These are phyloP conservation scores for Aspergillus wentii DNA, from an alignment of 495 filamentous ascomycete genomes.

Conservation along the genomic window DNA sequence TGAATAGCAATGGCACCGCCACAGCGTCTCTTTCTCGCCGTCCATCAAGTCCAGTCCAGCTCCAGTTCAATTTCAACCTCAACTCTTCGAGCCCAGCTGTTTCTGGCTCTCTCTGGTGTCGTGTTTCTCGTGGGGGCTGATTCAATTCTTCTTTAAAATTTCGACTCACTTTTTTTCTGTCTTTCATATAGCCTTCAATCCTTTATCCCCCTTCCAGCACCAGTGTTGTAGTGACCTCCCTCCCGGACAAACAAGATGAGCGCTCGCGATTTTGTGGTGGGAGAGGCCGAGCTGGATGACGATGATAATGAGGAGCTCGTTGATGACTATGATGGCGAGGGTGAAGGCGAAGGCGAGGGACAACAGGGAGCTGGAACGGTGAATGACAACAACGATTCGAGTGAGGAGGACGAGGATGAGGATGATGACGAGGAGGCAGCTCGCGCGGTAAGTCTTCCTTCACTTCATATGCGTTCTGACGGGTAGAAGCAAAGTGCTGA, in stretches of 20 bases:
- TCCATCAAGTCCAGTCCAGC: too few species aligned
- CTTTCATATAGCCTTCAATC: not conserved
- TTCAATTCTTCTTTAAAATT: not conserved
- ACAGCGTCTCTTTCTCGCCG: constrained; percentile 7
- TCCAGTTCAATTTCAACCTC: too few species aligned
- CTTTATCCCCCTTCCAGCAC: not conserved
- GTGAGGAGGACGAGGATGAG: constrained; percentile 94
- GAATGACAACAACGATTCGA: constrained; percentile 68
- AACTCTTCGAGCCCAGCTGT: constrained; percentile 3
- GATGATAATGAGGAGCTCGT: constrained; percentile 90
- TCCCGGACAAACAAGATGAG: constrained; percentile 52
- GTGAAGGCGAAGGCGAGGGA: constrained; percentile 14
- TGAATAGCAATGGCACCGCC: constrained; percentile 4
- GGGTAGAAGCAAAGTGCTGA: too few species aligned
- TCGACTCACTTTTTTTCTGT: not conserved
- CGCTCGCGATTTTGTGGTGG: constrained; percentile 73
- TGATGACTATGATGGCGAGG: constrained; percentile 68
- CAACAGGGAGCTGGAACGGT: constrained; percentile 28
- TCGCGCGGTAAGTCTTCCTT: constrained; percentile 35
- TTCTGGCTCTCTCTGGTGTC: constrained; percentile 12
- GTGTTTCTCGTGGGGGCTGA: not conserved
- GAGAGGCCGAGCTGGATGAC: constrained; percentile 77
- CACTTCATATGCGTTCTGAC: not conserved
- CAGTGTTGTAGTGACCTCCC: too few species aligned
- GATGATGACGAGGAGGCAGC: constrained; percentile 81